phyloP scores from a whole-genome alignment of 2,329 filamentous ascomycete species.

The Xylaria sp. region DNA sequence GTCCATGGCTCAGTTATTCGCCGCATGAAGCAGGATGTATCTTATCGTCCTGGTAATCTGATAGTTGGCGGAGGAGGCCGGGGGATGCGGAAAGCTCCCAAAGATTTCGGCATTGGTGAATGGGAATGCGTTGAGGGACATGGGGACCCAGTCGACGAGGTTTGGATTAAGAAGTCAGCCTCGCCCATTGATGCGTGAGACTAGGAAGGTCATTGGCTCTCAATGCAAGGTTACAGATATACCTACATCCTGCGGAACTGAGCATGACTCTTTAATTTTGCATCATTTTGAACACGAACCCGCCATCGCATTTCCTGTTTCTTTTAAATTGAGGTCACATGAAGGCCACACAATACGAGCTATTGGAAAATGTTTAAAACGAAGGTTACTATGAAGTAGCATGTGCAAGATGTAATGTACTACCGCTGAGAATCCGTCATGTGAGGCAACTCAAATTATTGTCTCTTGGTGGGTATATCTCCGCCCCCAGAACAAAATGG shows the following conservation, averaged over 20 bases:
- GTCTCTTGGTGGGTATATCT: too few species aligned
- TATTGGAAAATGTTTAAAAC: too few species aligned
- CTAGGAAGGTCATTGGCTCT: too few species aligned
- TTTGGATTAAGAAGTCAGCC: slow-evolving; percentile 63
- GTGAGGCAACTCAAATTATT: too few species aligned
- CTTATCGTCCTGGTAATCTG: slow-evolving; percentile 81
- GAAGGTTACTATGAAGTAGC: too few species aligned
- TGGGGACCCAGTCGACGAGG: slow-evolving; percentile 76
- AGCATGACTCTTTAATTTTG: neutral
- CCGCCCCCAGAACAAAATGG: too few species aligned
- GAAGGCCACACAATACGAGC: neutral
- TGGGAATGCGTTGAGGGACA: slow-evolving; percentile 75
- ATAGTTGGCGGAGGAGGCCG: slow-evolving; percentile 83
- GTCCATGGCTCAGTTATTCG: slow-evolving; percentile 81
- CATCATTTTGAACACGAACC: neutral
- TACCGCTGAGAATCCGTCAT: too few species aligned
- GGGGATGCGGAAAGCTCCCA: slow-evolving; percentile 71
- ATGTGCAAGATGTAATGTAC: too few species aligned
- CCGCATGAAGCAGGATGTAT: slow-evolving; percentile 71
- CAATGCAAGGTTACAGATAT: neutral
- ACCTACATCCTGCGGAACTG: neutral
- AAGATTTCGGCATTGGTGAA: slow-evolving; percentile 73
- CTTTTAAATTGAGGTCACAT: neutral
- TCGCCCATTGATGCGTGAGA: slow-evolving; percentile 17
- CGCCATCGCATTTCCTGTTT: neutral